Conservation (phyloP, 1,284 basidiomycete genomes). For the Rhodotorula sp. region DNA sequence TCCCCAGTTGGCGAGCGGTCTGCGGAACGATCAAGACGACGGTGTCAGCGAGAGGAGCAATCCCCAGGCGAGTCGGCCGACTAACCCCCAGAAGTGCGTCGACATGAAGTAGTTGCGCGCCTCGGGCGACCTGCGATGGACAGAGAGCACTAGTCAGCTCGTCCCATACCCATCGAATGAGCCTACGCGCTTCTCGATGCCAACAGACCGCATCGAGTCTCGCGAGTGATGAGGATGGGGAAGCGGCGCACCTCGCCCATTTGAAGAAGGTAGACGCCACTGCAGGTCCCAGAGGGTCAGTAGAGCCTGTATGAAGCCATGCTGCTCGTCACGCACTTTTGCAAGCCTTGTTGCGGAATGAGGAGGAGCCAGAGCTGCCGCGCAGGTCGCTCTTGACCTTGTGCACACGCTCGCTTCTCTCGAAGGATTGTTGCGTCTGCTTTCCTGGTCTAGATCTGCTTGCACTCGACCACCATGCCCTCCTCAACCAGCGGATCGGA, state of each 20-base stretch:
- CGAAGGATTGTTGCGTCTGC: background rate
- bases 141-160: too few relatives aligned
- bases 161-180: too few relatives aligned
- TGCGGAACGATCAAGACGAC: background rate
- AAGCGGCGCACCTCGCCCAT: constrained; percentile 16
- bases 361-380: background rate
- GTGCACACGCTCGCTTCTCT: background rate
- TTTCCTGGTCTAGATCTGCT: background rate
- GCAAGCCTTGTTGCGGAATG: background rate
- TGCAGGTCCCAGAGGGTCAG: background rate
- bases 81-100: constrained; percentile 42
- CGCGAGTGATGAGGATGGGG: too few relatives aligned
- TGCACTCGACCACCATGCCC: background rate
- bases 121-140: constrained; percentile 63
- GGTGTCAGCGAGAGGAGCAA: background rate
- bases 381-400: background rate
- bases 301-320: background rate
- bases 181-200: too few relatives aligned
- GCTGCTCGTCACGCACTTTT: background rate
- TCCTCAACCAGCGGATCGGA: constrained; percentile 14
- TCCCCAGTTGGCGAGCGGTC: constrained; percentile 92
- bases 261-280: constrained; percentile 9
- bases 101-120: constrained; percentile 84
- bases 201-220: too few relatives aligned
- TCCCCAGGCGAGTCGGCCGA: background rate